Base-by-base conservation (phyloP, 1,284 basidiomycete genomes). In the Schizophyllum commune region DNA sequence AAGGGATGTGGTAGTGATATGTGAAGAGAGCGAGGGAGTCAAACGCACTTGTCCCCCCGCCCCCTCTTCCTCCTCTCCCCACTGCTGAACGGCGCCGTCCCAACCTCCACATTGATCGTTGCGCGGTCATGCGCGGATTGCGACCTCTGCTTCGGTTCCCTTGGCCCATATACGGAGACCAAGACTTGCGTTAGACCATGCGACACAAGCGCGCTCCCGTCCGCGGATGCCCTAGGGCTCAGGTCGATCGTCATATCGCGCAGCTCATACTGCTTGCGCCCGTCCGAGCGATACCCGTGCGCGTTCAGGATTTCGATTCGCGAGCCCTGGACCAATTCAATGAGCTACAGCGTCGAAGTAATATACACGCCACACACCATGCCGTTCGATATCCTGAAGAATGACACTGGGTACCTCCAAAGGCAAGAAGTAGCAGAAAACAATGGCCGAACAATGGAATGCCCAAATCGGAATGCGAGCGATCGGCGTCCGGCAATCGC, bases 131-230 rank as follows among this genome's bases (percentile, higher is more conserved):
- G 91, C 60, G 86, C 82, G 9, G 84, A 89, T 61, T 88, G 86
- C 3, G 84, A 88, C 62, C 86, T 82, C 76, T 83, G 81, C 72
- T 83, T 89, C 0, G 92, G 88, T 75, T 98, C 96, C 63, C 93
- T 79, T 0, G 96, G 97, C 0, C 96, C 96, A 72, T 92, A 94
- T 0, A 98, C 92, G 57, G 88, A 88, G 8, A 91, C 92, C 17
- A 86, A 79, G 7, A 97, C 93, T 63, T 89, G 85, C 0, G 96
- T 98, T 21, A 98, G 82, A 1, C 97, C 96, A 73, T 98, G 96
- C 2, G 86, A 83, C 67, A 96, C 84, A 19, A 82, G 79, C 0
- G 93, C 91, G 21, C 89, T 89, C 32, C 96, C 96, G 68, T 98
- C 94, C 27, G 94, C 88, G 33, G 82, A 77, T 22, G 89, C 86